Evolutionary conservation across 352 stramenopile species (phyloP), one percentile per base, ranked within the genome.

Genomic region (Phytophthora lateralis): DNA sequence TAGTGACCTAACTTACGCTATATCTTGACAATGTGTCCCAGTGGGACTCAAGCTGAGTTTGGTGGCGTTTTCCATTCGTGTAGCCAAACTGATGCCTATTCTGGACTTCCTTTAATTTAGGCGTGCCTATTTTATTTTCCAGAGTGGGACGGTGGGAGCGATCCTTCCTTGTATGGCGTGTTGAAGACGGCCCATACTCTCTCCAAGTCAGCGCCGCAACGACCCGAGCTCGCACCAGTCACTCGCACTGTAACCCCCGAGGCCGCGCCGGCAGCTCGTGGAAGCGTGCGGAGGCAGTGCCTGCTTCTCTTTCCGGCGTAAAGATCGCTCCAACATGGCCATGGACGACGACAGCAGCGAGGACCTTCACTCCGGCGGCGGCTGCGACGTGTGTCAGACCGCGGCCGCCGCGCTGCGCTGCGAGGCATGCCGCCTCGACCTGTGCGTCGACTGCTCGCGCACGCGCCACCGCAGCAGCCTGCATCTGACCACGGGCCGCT

Each of bases 301-400:
- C 29, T 58, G 49, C 51, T 66, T 69, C 48, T 60, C 62, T 30
- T 48, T 56, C 45, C 56, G 29, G 26, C 29, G 48, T 48, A 54
- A 70, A 70, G 54, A 69, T 63, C 54, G 51, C 55, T n/a, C 38
- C 2, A 66, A 63, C 53, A 43, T 58, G 46, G 47, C 41, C 37
- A 43, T 60, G 20, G 45, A 61, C 35, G 39, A 54, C 44, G 44
- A 26, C 20, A 55, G 54, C 34, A 62, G 29, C 41, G 42, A 63
- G 8, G 59, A 54, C 49, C 42, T 44, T 49, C 51, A 52, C 37
- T 63, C 42, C 4, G 26, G 26, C 26, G 26, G 26, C 21, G 47
- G 51, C 27, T 91, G 82, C 46, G 78, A 89, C 32, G 78, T 88
- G 45, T 91, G 82, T 38, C 14, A 35, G 2, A 26, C 44, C 24